Evolutionary conservation across 139 green algal species (phyloP).

Genomic region (Micractinium sp.): DNA sequence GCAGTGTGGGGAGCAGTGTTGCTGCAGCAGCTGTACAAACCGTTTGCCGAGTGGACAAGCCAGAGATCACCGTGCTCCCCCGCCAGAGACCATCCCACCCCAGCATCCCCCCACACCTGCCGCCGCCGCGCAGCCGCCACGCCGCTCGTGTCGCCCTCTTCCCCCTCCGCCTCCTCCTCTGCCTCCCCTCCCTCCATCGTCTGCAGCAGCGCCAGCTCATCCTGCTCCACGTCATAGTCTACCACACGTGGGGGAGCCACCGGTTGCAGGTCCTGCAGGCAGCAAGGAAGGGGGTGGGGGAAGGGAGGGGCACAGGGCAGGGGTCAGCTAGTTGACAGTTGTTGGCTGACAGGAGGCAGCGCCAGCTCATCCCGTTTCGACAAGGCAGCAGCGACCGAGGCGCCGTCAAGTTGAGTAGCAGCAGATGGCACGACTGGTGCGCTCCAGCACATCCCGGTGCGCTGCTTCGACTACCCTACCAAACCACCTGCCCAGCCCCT

Average conservation of each 20-base stretch:
- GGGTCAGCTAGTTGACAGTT: not conserved
- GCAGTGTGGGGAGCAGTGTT: too few species aligned
- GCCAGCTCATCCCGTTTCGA: too few species aligned
- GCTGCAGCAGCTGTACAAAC: too few species aligned
- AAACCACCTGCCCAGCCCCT: not conserved
- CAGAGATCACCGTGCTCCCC: too few species aligned
- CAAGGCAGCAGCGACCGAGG: not conserved
- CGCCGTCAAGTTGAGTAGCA: too few species aligned
- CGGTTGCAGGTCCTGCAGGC: constrained; percentile 43
- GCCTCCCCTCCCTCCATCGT: constrained; percentile 28
- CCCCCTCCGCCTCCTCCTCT: constrained; percentile 6
- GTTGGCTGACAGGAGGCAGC: too few species aligned
- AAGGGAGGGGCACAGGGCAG: not conserved
- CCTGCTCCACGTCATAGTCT: constrained; percentile 45
- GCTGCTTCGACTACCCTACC: not conserved
- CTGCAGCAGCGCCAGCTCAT: constrained; percentile 58
- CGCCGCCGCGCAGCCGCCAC: not conserved
- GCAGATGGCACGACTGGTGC: not conserved
- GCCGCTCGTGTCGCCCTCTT: constrained; percentile 44
- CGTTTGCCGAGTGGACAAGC: too few species aligned
- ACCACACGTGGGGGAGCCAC: constrained; percentile 22
- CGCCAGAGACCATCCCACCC: too few species aligned
- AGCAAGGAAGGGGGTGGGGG: not conserved
- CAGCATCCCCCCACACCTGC: not conserved
- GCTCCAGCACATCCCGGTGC: not conserved